Conservation (phyloP, 768 basidiomycete species). For the Lentinula raphanica region DNA sequence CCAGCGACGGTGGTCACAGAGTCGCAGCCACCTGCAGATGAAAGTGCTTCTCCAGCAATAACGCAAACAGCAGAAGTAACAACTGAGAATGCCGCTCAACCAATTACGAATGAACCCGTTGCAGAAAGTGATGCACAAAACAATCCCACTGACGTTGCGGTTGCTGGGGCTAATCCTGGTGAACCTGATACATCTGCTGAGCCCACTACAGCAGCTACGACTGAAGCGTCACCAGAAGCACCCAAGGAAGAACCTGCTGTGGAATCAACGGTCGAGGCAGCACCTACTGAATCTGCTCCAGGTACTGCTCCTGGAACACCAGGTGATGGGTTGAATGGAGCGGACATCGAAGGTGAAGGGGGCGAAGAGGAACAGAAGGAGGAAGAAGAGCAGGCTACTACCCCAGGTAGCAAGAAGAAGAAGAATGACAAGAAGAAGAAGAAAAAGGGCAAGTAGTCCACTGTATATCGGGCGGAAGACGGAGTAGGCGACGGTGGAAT, state of each 20-base stretch:
- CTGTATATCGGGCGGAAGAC: background rate
- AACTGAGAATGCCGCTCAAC: background rate
- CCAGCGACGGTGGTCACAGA: slow-evolving; percentile 8
- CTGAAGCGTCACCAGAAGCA: background rate
- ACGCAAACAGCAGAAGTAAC: slow-evolving; percentile 1
- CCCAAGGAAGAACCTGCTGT: background rate
- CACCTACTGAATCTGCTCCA: background rate
- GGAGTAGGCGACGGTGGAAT: background rate
- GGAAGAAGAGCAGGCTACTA: slow-evolving; percentile 15
- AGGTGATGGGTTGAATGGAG: slow-evolving; percentile 1
- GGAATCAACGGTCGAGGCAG: background rate
- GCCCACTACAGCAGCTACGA: background rate
- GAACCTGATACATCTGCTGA: slow-evolving; percentile 4
- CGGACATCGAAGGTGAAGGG: slow-evolving; percentile 8
- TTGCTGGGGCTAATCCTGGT: background rate
- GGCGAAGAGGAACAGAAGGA: slow-evolving; percentile 15
- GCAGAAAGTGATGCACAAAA: too few relatives aligned
- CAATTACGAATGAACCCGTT: slow-evolving; percentile 1
- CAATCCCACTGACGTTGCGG: too few relatives aligned
- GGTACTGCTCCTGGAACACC: slow-evolving; percentile 1
- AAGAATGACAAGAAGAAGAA: slow-evolving; percentile 20
- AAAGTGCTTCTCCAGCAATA: background rate
- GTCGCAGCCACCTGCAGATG: background rate
- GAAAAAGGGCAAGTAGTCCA: background rate
- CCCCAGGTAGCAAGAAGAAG: slow-evolving; percentile 14